A percentile compares a stretch with the other conserved stretches of the same genome.
These are phyloP conservation scores for Ganoderma meredithae DNA, from an alignment of 1,284 basidiomycete species.

Conservation along the genomic window DNA sequence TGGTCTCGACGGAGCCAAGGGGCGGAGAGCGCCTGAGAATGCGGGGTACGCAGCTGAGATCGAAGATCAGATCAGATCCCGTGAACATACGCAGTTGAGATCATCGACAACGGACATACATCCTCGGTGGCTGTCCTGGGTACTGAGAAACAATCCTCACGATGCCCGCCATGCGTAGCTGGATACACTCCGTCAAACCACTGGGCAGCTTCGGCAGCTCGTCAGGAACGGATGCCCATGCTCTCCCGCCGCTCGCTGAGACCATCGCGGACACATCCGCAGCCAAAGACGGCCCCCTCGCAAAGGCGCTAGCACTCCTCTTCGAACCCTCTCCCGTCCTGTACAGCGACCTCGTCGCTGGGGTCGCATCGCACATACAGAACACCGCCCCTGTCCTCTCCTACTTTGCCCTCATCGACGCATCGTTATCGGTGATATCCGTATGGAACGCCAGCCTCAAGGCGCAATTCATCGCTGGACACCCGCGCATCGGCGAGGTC, in stretches of 20 bases:
- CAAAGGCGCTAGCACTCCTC: constrained; percentile 57
- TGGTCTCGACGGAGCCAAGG: background rate
- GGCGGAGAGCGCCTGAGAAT: background rate
- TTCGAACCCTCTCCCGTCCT: constrained; percentile 79
- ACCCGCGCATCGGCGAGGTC: constrained; percentile 89
- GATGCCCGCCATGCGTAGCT: constrained; percentile 25
- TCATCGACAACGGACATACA: background rate
- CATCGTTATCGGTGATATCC: constrained; percentile 58
- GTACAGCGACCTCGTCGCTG: constrained; percentile 60
- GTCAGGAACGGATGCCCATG: constrained; percentile 36
- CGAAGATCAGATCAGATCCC: constrained; percentile 18
- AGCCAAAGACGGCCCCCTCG: constrained; percentile 42
- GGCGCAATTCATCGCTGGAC: constrained; percentile 79
- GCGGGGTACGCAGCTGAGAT: constrained; percentile 6
- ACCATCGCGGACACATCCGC: constrained; percentile 38
- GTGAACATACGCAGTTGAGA: background rate
- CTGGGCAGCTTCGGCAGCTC: constrained; percentile 22
- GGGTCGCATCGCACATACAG: constrained; percentile 49
- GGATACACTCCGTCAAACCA: constrained; percentile 31
- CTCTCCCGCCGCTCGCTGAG: constrained; percentile 47
- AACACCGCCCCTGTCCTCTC: constrained; percentile 38
- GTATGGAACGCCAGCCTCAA: constrained; percentile 66
- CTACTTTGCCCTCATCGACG: constrained; percentile 70
- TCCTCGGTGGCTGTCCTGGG: background rate
- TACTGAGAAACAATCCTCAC: background rate